Conservation (phyloP, 1,139 yeast species). For the Williopsis jadinii region DNA sequence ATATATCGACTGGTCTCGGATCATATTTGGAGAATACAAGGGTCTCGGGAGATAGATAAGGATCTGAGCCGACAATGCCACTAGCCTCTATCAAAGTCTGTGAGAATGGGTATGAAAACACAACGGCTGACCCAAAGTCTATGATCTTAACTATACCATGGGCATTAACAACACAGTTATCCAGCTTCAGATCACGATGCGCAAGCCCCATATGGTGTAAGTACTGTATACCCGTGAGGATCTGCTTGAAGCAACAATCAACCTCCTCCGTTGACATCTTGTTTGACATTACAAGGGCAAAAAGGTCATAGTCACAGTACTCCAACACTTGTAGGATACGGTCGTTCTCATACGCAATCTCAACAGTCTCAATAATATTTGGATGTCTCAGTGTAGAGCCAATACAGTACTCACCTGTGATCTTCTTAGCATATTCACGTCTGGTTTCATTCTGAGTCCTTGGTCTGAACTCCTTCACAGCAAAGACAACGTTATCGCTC, state of each 20-base stretch:
- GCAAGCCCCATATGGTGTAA: constrained; percentile 85
- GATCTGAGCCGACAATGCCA: constrained; percentile 93
- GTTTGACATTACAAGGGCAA: constrained; percentile 93
- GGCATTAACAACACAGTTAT: constrained; percentile 83
- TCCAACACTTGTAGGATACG: constrained; percentile 91
- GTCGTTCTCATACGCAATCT: constrained; percentile 84
- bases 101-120: constrained; percentile 84
- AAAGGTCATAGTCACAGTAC: constrained; percentile 86
- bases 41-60: constrained; percentile 92
- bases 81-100: constrained; percentile 74
- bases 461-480: constrained; percentile 86
- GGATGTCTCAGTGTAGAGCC: constrained; percentile 90
- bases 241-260: constrained; percentile 86
- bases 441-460: constrained; percentile 70
- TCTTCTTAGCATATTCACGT: constrained; percentile 87
- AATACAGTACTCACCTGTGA: constrained; percentile 92
- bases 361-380: constrained; percentile 85
- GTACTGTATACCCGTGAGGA: constrained; percentile 74
- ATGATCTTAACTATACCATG: constrained; percentile 85
- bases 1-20: constrained; percentile 90
- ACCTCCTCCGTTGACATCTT: constrained; percentile 83
- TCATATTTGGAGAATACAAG: constrained; percentile 75
- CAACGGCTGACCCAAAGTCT: constrained; percentile 94
- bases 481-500: constrained; percentile 68
- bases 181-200: constrained; percentile 87